Evolutionary conservation across 2,329 filamentous ascomycete genomes (phyloP), one percentile per base, ranked within the genome.

Genomic region (Coniella lustricola): DNA sequence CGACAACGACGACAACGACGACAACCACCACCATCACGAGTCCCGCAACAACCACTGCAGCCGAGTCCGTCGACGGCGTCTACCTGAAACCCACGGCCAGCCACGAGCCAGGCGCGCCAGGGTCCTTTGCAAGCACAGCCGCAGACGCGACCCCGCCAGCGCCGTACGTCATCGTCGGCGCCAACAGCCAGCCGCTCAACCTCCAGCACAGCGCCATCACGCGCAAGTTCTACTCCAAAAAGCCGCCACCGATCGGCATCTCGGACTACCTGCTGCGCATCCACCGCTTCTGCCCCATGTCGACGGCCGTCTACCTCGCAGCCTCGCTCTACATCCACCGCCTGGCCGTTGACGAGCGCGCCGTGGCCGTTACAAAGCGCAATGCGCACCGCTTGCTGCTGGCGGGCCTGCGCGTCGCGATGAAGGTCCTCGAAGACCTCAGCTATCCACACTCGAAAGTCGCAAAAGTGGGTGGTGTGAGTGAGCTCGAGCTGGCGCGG

Each of bases 371-470:
- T 7, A 95, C 90, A 3, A 76, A 78, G 49, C 79, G 88, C 49
- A 97, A 95, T 54, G 85, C 88, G 53, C 91, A 98, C 64, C 82
- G 93, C 2, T 71, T 97, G 7, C 75, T 95, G 29, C 76, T 98
- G 14, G 90, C 89, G 0, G 87, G 86, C 7, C 73, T 96, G 46
- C 75, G 90, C 32, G 87, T 96, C 3, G 90, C 91, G 13, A 93
- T 90, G 79, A 98, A 97, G 69, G 87, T 89, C 0, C 71, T 96
- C n/a, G 91, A 98, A 65, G 91, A 97, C 64, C 76, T 91, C 46
- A 87, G 84, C 57, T 95, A 94, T 68, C 81, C 87, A 8, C 91
- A 96, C 67, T 76, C 76, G 51, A 85, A 89, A 48, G 82, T 96
- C 56, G 84, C 91, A 16, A 85, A 84, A 55, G 90, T 97, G 1